Evolutionary conservation across 108 stramenopile species (phyloP).

Genomic region (Mediolabrus comicus): DNA sequence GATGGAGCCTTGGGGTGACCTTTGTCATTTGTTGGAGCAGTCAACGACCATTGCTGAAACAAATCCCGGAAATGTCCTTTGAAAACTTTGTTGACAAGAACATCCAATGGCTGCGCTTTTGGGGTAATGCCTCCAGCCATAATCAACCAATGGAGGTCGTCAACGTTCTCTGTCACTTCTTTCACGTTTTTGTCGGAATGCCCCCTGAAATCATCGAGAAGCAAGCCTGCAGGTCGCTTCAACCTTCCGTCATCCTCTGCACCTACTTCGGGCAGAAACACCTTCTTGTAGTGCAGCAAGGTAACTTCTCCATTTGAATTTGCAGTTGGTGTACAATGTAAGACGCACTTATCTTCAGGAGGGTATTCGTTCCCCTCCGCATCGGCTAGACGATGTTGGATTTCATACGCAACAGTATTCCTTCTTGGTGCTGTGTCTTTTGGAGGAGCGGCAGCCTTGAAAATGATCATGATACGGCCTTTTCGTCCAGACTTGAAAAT

Average conservation of each 20-base stretch:
- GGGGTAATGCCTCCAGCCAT: too few relatives aligned
- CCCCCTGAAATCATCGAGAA: conserved; percentile 9
- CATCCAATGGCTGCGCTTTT: too few relatives aligned
- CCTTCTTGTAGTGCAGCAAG: neutral
- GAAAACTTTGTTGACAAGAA: conserved; percentile 25
- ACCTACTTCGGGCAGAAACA: conserved; percentile 3
- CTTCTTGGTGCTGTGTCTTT: too few relatives aligned
- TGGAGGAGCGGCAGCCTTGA: too few relatives aligned
- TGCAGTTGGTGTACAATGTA: conserved; percentile 13
- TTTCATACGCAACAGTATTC: conserved; percentile 2
- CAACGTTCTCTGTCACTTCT: conserved; percentile 11
- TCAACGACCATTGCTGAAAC: conserved; percentile 3
- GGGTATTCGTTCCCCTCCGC: conserved; percentile 10
- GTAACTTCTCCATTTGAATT: conserved; percentile 12
- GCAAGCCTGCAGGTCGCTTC: neutral
- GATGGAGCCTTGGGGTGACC: conserved; percentile 6
- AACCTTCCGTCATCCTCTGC: neutral
- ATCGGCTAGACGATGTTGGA: conserved; percentile 7
- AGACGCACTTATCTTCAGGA: conserved; percentile 2
- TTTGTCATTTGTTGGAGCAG: neutral
- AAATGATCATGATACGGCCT: too few relatives aligned
- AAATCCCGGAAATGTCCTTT: conserved; percentile 17
- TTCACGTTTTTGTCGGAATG: conserved; percentile 1
- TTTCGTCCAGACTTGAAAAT: too few relatives aligned
- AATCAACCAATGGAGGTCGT: too few relatives aligned